These are phyloP conservation scores for Phytophthora syringae DNA, from an alignment of 352 stramenopile species.

Conservation along the genomic window DNA sequence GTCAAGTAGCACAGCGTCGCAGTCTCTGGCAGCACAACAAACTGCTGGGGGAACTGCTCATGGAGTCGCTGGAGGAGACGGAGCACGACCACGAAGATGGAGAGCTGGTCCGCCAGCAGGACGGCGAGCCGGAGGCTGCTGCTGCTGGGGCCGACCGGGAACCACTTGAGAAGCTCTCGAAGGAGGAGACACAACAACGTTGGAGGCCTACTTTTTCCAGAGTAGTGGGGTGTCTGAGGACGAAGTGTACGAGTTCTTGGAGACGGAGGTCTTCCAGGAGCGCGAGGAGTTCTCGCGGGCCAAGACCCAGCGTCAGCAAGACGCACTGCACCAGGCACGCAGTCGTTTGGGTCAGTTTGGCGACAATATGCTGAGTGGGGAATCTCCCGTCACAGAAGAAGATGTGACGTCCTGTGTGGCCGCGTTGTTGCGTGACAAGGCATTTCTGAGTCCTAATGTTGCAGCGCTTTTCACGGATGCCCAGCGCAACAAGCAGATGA, in stretches of 20 bases:
- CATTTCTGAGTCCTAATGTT: slow-evolving; percentile 42
- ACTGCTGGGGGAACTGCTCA: slow-evolving; percentile 48
- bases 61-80: slow-evolving; percentile 45
- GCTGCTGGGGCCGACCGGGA: slow-evolving; percentile 8
- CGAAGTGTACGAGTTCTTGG: slow-evolving; percentile 43
- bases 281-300: slow-evolving; percentile 26
- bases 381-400: slow-evolving; percentile 20
- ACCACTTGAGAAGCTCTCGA: slow-evolving; percentile 38
- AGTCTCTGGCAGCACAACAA: slow-evolving; percentile 65
- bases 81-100: slow-evolving; percentile 30
- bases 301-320: slow-evolving; percentile 35
- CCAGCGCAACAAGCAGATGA: slow-evolving; percentile 36
- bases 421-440: slow-evolving; percentile 39
- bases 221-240: slow-evolving; percentile 37
- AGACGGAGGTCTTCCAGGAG: slow-evolving; percentile 43
- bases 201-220: slow-evolving; percentile 54
- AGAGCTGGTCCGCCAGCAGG: slow-evolving; percentile 15
- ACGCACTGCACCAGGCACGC: slow-evolving; percentile 23
- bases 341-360: slow-evolving; percentile 28
- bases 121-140: slow-evolving; percentile 15
- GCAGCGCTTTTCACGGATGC: slow-evolving; percentile 45
- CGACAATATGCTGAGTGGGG: slow-evolving; percentile 26
- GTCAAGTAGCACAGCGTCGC: slow-evolving; percentile 45
- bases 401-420: slow-evolving; percentile 37
- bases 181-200: slow-evolving; percentile 46